phyloP scores from a whole-genome alignment of 345 rosid genomes.

The Bretschneidera sinensis region DNA sequence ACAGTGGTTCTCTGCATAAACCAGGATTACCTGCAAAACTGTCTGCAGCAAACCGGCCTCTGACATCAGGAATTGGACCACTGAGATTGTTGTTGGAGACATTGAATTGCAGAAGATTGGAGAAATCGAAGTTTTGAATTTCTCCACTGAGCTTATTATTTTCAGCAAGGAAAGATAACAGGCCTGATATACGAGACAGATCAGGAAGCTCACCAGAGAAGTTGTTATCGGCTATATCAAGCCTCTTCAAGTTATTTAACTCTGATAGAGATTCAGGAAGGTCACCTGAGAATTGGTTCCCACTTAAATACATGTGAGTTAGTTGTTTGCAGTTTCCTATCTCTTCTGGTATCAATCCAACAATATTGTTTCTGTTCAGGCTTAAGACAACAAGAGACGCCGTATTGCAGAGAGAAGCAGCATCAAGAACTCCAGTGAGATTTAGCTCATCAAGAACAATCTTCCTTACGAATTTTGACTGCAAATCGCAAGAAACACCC shows the following conservation, averaged over 20 bases:
- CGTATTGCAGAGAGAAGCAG: conserved; percentile 30
- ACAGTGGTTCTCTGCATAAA: conserved; percentile 38
- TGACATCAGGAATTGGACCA: conserved; percentile 48
- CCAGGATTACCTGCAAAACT: conserved; percentile 46
- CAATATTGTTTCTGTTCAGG: conserved; percentile 33
- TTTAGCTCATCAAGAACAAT: conserved; percentile 43
- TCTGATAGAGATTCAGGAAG: conserved; percentile 38
- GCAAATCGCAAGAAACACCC: conserved; percentile 35
- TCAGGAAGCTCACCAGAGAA: conserved; percentile 42
- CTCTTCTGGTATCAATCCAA: conserved; percentile 31
- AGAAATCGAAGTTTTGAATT: conserved; percentile 42
- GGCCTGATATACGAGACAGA: conserved; percentile 33
- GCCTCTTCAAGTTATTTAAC: conserved; percentile 42
- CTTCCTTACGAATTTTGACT: conserved; percentile 25
- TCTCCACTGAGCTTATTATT: conserved; percentile 40
- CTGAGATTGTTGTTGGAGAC: conserved; percentile 54
- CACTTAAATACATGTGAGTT: conserved; percentile 37
- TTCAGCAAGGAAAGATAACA: conserved; percentile 36
- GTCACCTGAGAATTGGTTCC: conserved; percentile 37
- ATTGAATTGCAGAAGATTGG: conserved; percentile 39
- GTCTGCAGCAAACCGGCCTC: conserved; percentile 27
- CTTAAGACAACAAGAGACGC: conserved; percentile 38
- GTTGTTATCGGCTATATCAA: conserved; percentile 37
- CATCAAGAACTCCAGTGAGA: conserved; percentile 40
- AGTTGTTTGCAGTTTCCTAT: conserved; percentile 41